phyloP scores from a whole-genome alignment of 306 rosid species.

The Lagenaria siceraria region DNA sequence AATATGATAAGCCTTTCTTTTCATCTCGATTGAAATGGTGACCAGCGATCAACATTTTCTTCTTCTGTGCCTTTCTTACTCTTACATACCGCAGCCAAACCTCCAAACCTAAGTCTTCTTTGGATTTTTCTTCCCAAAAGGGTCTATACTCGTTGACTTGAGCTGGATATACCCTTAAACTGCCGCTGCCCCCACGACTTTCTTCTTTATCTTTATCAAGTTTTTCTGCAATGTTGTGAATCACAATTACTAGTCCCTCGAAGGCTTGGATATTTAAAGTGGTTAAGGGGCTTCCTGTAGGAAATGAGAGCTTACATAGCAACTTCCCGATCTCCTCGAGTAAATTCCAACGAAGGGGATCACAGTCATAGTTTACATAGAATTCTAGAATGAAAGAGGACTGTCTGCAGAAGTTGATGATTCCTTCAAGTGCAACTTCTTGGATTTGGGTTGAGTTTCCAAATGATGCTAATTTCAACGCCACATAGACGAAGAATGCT shows the following conservation, averaged over 20 bases:
- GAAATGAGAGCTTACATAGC: slow-evolving; percentile 74
- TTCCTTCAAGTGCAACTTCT: slow-evolving; percentile 85
- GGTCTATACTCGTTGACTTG: slow-evolving; percentile 44
- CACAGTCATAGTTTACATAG: slow-evolving; percentile 68
- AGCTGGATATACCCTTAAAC: slow-evolving; percentile 25
- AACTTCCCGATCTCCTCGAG: slow-evolving; percentile 70
- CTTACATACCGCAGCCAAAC: slow-evolving; percentile 50
- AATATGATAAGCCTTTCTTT: slow-evolving; percentile 73
- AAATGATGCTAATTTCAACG: slow-evolving; percentile 35
- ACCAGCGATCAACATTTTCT: slow-evolving; percentile 53
- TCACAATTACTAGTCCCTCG: slow-evolving; percentile 55
- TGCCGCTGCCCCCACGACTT: slow-evolving; percentile 11
- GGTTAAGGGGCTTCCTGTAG: slow-evolving; percentile 29
- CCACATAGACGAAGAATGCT: slow-evolving; percentile 59
- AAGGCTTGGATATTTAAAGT: slow-evolving; percentile 66
- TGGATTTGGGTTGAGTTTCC: slow-evolving; percentile 53
- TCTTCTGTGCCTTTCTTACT: slow-evolving; percentile 54
- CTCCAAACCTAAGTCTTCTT: slow-evolving; percentile 27
- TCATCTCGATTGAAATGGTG: slow-evolving; percentile 80
- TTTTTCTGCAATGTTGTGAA: slow-evolving; percentile 78
- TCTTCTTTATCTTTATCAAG: slow-evolving; percentile 36
- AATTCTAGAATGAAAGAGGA: slow-evolving; percentile 49
- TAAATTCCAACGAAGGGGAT: slow-evolving; percentile 48
- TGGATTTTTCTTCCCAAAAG: slow-evolving; percentile 58
- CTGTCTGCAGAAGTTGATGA: slow-evolving; percentile 78